These are phyloP conservation scores for Wickerhamiella musiphila DNA, from an alignment of 805 yeast species.

Conservation along the genomic window DNA sequence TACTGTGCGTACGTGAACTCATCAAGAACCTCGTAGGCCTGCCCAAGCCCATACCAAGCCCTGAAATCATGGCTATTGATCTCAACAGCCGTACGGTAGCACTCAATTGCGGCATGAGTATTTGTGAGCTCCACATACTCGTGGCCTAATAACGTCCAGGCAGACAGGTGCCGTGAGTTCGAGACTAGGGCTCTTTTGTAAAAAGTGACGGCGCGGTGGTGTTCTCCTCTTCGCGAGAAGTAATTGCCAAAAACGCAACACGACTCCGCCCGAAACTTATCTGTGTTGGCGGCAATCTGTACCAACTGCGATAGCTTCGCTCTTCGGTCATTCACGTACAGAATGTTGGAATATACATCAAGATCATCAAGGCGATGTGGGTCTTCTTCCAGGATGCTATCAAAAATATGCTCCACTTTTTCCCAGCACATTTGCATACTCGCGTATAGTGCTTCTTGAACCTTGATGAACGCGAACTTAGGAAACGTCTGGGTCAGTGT, in stretches of 20 bases:
- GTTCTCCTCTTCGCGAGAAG: slow-evolving; percentile 80
- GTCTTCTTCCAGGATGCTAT: slow-evolving; percentile 50
- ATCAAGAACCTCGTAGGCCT: slow-evolving; percentile 90
- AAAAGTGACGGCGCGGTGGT: slow-evolving; percentile 85
- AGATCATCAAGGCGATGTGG: slow-evolving; percentile 81
- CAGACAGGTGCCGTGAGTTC: slow-evolving; percentile 64
- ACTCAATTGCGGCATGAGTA: slow-evolving; percentile 93
- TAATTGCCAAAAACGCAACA: slow-evolving; percentile 90
- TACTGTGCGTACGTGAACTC: slow-evolving; percentile 86
- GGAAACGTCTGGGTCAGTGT: slow-evolving; percentile 44
- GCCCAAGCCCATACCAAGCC: slow-evolving; percentile 98
- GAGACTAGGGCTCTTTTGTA: slow-evolving; percentile 76
- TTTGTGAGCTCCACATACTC: slow-evolving; percentile 93
- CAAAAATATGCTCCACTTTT: slow-evolving; percentile 65
- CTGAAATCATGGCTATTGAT: slow-evolving; percentile 76
- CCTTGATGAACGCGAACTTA: slow-evolving; percentile 48
- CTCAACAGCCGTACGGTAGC: slow-evolving; percentile 85
- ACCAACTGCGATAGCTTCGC: slow-evolving; percentile 75
- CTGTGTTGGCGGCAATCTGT: slow-evolving; percentile 65
- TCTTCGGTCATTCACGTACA: slow-evolving; percentile 82
- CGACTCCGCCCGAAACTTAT: slow-evolving; percentile 81
- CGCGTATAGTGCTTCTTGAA: slow-evolving; percentile 67
- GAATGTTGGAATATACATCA: slow-evolving; percentile 85
- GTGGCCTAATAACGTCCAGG: slow-evolving; percentile 98
- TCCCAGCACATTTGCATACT: slow-evolving; percentile 76